Percentiles rank a stretch among this genome's conserved stretches.
phyloP scores from a whole-genome alignment of 805 yeast genomes.

The Candida verbasci region DNA sequence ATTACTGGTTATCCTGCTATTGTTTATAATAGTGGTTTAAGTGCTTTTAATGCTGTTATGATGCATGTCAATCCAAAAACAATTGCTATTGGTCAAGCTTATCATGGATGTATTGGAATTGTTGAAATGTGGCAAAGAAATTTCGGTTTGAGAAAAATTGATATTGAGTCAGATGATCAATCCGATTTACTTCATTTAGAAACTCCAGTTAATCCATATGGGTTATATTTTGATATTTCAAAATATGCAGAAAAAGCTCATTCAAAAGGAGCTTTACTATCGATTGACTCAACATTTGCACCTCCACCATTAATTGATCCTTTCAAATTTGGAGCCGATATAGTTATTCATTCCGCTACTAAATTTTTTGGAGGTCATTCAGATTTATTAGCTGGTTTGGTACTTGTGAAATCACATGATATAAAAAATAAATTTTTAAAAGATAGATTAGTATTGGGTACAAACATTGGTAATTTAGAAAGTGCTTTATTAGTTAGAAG shows the following conservation, averaged over 20 bases:
- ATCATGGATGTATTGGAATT: constrained; percentile 80
- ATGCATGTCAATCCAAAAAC: constrained; percentile 68
- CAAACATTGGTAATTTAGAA: constrained; percentile 76
- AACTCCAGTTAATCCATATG: constrained; percentile 86
- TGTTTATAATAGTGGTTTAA: constrained; percentile 71
- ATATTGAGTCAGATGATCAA: constrained; percentile 32
- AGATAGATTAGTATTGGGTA: constrained; percentile 73
- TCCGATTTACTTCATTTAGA: constrained; percentile 84
- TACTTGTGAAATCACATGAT: constrained; percentile 56
- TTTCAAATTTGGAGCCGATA: constrained; percentile 77
- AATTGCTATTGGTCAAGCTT: constrained; percentile 72
- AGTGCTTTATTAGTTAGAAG: constrained; percentile 72
- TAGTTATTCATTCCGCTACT: constrained; percentile 90
- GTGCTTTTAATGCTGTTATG: constrained; percentile 76
- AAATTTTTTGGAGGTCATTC: constrained; percentile 96
- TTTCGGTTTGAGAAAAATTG: constrained; percentile 48
- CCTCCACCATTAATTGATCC: constrained; percentile 88
- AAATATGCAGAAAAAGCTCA: constrained; percentile 70
- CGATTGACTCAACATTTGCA: constrained; percentile 87
- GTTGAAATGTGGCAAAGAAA: constrained; percentile 59
- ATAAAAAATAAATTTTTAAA: constrained; percentile 43
- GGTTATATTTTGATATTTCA: constrained; percentile 58
- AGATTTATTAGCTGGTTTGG: constrained; percentile 78
- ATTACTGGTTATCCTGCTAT: constrained; percentile 64
- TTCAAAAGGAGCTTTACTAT: constrained; percentile 63